Evolutionary conservation across 441 rosid species (phyloP).

Genomic region (Metrosideros polymorpha): DNA sequence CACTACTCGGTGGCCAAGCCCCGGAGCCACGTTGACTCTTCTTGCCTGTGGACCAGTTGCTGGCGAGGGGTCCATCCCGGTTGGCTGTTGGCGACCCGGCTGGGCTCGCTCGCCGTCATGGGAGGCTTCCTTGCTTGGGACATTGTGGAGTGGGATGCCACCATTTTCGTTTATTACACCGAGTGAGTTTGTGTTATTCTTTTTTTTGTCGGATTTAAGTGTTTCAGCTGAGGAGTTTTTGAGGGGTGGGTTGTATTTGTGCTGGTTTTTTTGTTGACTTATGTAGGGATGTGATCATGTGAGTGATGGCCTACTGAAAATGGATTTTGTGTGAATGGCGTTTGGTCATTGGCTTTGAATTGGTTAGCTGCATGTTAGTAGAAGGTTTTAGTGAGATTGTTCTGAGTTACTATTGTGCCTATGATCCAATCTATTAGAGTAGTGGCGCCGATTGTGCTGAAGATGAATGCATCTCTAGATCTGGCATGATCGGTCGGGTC

Average conservation of each 20-base stretch:
- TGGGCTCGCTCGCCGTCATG: conserved; percentile 41
- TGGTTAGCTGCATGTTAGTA: background rate
- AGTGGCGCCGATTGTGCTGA: background rate
- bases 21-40: conserved; percentile 31
- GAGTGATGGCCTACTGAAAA: background rate
- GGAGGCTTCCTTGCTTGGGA: conserved; percentile 59
- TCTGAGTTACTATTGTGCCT: background rate
- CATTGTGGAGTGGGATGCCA: conserved; percentile 39
- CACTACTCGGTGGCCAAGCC: conserved; percentile 16
- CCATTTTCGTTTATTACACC: conserved; percentile 69
- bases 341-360: background rate
- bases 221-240: background rate
- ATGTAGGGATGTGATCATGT: background rate
- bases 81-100: conserved; percentile 57
- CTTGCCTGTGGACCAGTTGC: conserved; percentile 67
- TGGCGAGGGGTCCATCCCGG: conserved; percentile 75
- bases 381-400: background rate
- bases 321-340: background rate
- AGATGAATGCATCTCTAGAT: background rate
- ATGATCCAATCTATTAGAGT: background rate
- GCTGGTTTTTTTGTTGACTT: background rate
- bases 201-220: background rate
- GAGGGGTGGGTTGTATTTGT: background rate
- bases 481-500: background rate
- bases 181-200: conserved; percentile 34